phyloP scores from a whole-genome alignment of 2,329 filamentous ascomycete genomes.

The Graphilbum sp. region DNA sequence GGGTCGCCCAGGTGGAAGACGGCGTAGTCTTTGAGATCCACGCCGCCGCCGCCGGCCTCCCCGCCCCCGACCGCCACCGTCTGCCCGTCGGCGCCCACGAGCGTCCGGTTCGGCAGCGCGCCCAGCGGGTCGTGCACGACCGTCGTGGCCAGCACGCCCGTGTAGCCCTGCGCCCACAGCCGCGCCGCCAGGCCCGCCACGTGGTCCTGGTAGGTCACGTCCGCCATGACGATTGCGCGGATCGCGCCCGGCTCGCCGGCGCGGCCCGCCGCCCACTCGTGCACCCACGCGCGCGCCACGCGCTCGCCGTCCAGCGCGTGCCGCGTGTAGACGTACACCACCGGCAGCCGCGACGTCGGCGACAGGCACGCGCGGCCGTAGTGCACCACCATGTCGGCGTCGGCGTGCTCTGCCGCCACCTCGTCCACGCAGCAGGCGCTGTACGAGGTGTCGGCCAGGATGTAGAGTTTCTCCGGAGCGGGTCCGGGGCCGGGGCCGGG shows the following conservation, averaged over 20 bases:
- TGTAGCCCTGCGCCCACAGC: constrained; percentile 51
- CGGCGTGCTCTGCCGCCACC: constrained; percentile 83
- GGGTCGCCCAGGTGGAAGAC: constrained; percentile 73
- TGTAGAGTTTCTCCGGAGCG: constrained; percentile 42
- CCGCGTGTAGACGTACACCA: constrained; percentile 79
- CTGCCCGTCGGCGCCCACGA: constrained; percentile 20
- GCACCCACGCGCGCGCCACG: constrained; percentile 43
- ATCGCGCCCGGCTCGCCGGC: constrained; percentile 36
- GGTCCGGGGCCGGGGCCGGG: no score
- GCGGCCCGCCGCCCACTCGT: constrained; percentile 48
- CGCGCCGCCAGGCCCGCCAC: constrained; percentile 38
- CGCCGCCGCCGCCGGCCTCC: constrained; percentile 5
- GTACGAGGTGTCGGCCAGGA: constrained; percentile 90
- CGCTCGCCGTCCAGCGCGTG: constrained; percentile 47
- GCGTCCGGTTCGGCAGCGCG: constrained; percentile 66
- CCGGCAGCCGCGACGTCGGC: constrained; percentile 71
- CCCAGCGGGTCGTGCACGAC: constrained; percentile 67
- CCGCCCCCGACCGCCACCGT: constrained; percentile 16
- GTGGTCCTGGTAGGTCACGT: constrained; percentile 73
- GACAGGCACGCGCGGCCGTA: constrained; percentile 88
- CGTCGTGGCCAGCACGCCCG: constrained; percentile 48
- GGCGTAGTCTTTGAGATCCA: constrained; percentile 47
- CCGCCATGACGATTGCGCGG: constrained; percentile 75
- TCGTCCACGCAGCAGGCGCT: constrained; percentile 96
- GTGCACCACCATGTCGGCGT: constrained; percentile 83